Conservation (phyloP, 768 basidiomycete species). For the Cubamyces sp. region DNA sequence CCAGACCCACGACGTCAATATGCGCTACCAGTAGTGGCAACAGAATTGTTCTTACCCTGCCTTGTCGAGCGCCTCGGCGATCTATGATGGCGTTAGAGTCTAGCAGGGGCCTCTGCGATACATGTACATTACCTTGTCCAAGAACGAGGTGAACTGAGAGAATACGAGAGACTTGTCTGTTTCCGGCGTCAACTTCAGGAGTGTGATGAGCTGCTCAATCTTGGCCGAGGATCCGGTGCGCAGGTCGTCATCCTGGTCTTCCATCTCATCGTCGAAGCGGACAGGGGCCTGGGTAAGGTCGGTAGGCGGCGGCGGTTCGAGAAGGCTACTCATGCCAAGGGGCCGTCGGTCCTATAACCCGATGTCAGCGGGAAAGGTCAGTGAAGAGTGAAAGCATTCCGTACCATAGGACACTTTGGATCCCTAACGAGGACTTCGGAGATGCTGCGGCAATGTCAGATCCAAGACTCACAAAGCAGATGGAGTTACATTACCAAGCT, state of each 20-base stretch:
- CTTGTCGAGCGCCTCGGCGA: slow-evolving; percentile 68
- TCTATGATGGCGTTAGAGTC: slow-evolving; percentile 43
- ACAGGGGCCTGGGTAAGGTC: slow-evolving; percentile 68
- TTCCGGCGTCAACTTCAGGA: slow-evolving; percentile 67
- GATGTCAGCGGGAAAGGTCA: slow-evolving; percentile 1
- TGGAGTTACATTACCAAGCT: slow-evolving; percentile 52
- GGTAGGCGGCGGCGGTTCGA: slow-evolving; percentile 65
- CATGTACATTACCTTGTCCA: slow-evolving; percentile 63
- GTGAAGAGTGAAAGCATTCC: not conserved
- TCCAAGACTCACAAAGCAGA: not conserved
- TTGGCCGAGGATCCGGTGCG: slow-evolving; percentile 75
- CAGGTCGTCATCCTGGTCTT: slow-evolving; percentile 44
- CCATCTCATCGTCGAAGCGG: slow-evolving; percentile 42
- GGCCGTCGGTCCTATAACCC: slow-evolving; percentile 66
- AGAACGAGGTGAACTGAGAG: slow-evolving; percentile 86
- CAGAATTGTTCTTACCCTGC: slow-evolving; percentile 50
- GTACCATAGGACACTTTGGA: slow-evolving; percentile 82
- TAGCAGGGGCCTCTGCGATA: not conserved
- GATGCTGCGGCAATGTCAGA: slow-evolving; percentile 49
- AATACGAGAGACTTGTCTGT: slow-evolving; percentile 86
- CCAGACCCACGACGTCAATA: not conserved
- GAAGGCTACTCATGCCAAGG: slow-evolving; percentile 56
- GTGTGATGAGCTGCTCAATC: slow-evolving; percentile 77
- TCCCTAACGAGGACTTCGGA: slow-evolving; percentile 70
- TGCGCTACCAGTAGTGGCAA: not conserved